These are phyloP conservation scores for Globisporangium recalcitrans DNA, from an alignment of 352 stramenopile genomes.

Conservation along the genomic window DNA sequence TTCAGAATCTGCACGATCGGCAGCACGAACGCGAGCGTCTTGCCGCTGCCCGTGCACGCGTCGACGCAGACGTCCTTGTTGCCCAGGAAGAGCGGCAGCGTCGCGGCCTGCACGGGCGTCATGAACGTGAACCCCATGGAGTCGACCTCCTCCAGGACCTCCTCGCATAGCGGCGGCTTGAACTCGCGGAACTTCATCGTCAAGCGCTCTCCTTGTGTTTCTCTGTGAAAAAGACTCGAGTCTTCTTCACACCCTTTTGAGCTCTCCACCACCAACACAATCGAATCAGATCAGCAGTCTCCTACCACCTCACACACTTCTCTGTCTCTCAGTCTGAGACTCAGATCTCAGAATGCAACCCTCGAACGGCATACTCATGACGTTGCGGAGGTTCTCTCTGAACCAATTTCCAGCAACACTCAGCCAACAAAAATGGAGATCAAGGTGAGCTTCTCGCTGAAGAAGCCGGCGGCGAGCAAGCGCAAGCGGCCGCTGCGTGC, in stretches of 20 bases:
- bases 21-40: slow-evolving; percentile 94
- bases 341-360: too few species aligned
- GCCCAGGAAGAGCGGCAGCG: slow-evolving; percentile 89
- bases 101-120: slow-evolving; percentile 90
- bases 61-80: slow-evolving; percentile 94
- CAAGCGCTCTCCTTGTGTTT: background rate
- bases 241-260: slow-evolving; percentile 1
- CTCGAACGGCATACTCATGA: too few species aligned
- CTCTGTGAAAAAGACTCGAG: background rate
- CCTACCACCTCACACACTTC: too few species aligned
- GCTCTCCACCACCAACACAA: slow-evolving; percentile 7
- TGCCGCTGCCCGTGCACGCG: slow-evolving; percentile 93
- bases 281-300: background rate
- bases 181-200: slow-evolving; percentile 82
- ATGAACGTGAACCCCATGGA: slow-evolving; percentile 84
- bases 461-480: slow-evolving; percentile 19
- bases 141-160: slow-evolving; percentile 68
- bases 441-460: slow-evolving; percentile 28
- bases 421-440: slow-evolving; percentile 11
- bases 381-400: background rate
- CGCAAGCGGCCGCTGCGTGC: slow-evolving; percentile 13
- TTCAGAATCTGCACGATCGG: slow-evolving; percentile 91
- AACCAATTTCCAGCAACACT: too few species aligned
- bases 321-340: too few species aligned
- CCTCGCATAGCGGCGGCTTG: slow-evolving; percentile 64